A percentile compares a stretch with the other conserved stretches of the same genome.
Conservation (phyloP, 192 early-diverging fungal species). For the Chytriomyces sp. region DNA sequence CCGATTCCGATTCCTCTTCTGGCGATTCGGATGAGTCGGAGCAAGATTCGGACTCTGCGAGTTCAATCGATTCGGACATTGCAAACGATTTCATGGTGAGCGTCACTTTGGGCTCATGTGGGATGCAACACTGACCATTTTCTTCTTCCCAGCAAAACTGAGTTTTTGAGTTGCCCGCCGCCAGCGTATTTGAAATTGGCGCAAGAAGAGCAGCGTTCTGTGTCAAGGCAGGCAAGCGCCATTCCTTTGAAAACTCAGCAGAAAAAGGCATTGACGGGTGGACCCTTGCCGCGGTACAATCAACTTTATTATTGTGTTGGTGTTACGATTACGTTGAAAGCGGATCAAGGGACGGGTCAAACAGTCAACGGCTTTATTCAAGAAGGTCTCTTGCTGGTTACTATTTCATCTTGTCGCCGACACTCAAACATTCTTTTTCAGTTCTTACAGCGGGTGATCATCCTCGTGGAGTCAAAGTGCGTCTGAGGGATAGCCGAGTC, state of each 20-base stretch:
- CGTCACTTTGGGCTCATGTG: too few species aligned
- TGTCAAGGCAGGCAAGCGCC: background rate
- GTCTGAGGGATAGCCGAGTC: slow-evolving; percentile 42
- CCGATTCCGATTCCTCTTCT: slow-evolving; percentile 13
- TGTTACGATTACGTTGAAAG: slow-evolving; percentile 45
- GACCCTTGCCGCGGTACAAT: slow-evolving; percentile 22
- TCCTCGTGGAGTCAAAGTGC: slow-evolving; percentile 52
- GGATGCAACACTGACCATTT: slow-evolving; percentile 13
- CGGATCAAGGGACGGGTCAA: slow-evolving; percentile 49
- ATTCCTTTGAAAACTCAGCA: background rate
- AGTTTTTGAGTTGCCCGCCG: slow-evolving; percentile 26
- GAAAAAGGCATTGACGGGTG: background rate
- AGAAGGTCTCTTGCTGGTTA: slow-evolving; percentile 28
- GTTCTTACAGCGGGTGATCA: slow-evolving; percentile 49
- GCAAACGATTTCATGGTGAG: background rate
- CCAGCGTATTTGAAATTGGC: slow-evolving; percentile 9
- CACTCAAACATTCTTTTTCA: background rate
- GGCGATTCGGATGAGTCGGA: background rate
- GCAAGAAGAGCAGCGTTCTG: background rate
- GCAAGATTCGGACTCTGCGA: too few species aligned
- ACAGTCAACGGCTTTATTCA: slow-evolving; percentile 38
- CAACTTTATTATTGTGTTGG: slow-evolving; percentile 22
- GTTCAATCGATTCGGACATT: background rate
- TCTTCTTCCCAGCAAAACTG: background rate
- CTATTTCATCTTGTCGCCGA: background rate